Evolutionary conservation across 2,329 filamentous ascomycete species (phyloP).

Genomic region (Cladosporium cucumerinum): DNA sequence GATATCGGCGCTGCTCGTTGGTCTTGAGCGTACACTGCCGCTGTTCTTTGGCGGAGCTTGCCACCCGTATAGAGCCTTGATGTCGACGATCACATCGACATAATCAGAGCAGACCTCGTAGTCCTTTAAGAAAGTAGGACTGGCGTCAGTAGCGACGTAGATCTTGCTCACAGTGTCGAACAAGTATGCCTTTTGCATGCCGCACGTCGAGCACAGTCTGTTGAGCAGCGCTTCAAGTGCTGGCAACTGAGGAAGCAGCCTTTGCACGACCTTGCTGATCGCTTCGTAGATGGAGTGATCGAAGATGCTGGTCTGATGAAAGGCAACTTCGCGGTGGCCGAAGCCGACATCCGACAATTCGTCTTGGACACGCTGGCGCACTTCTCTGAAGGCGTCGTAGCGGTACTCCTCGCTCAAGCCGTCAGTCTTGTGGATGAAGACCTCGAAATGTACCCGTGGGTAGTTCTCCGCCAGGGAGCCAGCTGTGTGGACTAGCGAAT

Average conservation of each 20-base stretch:
- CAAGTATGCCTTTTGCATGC: conserved; percentile 96
- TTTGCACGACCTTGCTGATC: conserved; percentile 97
- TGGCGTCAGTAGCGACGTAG: conserved; percentile 94
- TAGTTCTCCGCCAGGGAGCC: conserved; percentile 83
- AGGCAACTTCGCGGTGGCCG: conserved; percentile 89
- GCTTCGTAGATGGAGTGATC: conserved; percentile 98
- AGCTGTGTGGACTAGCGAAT: conserved; percentile 82
- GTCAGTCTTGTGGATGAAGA: conserved; percentile 99
- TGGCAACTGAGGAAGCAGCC: conserved; percentile 87
- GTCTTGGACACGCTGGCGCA: conserved; percentile 93
- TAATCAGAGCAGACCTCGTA: conserved; percentile 99
- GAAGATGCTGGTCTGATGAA: conserved; percentile 96
- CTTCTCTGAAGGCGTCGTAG: conserved; percentile 92
- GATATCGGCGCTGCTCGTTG: conserved; percentile 8
- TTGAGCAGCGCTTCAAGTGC: conserved; percentile 93
- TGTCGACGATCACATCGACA: conserved; percentile 96
- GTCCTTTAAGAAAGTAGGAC: conserved; percentile 87
- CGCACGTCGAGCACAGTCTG: conserved; percentile 86
- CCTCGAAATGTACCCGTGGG: conserved; percentile 92
- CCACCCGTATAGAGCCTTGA: conserved; percentile 92
- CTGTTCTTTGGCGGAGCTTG: conserved; percentile 41
- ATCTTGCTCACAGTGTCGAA: conserved; percentile 98
- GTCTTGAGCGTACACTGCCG: conserved; percentile 4
- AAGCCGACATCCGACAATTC: conserved; percentile 90
- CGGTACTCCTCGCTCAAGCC: conserved; percentile 97